Evolutionary conservation across 2,329 filamentous ascomycete genomes (phyloP).

Genomic region (Aspergillus floridensis): DNA sequence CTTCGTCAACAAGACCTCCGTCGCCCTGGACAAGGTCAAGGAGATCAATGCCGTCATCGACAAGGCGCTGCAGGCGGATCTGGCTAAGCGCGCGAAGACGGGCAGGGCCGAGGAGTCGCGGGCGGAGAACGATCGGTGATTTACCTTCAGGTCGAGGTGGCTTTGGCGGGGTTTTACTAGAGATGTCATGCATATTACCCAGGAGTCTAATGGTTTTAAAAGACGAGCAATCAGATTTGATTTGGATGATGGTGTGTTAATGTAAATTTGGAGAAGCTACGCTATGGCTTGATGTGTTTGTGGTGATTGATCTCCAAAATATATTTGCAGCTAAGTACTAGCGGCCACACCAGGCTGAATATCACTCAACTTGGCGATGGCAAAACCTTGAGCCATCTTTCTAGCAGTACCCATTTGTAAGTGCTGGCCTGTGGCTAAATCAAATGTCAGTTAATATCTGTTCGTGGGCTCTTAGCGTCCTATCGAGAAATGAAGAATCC

Average conservation of each 20-base stretch:
- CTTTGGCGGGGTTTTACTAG: not conserved
- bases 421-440: not conserved
- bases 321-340: no score
- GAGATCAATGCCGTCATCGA: conserved; percentile 74
- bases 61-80: conserved; percentile 70
- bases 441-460: not conserved
- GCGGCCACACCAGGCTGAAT: no score
- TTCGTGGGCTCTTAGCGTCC: not conserved
- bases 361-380: no score
- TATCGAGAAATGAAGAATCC: not conserved
- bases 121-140: conserved; percentile 77
- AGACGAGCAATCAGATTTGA: not conserved
- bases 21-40: conserved; percentile 76
- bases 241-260: not conserved
- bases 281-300: no score
- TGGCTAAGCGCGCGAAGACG: conserved; percentile 59
- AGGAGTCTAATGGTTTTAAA: not conserved
- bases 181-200: not conserved
- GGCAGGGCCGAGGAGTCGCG: conserved; percentile 80
- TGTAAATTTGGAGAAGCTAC: no score
- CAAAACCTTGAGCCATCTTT: not conserved
- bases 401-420: not conserved
- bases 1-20: conserved; percentile 71
- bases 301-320: no score
- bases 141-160: not conserved